Evolutionary conservation across 1,284 basidiomycete species (phyloP).

Genomic region (Trichosporon ovoides): DNA sequence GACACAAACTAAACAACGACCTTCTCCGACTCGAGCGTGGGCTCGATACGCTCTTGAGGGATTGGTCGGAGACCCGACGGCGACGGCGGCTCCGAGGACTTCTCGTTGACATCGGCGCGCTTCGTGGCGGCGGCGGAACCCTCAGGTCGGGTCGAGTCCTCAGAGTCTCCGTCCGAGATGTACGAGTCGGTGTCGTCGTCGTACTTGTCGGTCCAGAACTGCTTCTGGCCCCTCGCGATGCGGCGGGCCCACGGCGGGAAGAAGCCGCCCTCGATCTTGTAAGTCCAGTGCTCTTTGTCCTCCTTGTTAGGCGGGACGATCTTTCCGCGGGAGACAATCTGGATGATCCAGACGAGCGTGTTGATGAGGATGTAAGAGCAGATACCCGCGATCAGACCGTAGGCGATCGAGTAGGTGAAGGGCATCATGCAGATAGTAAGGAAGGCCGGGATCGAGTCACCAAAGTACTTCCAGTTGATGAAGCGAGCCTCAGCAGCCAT

Average conservation of each 20-base stretch:
- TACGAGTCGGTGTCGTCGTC: background rate
- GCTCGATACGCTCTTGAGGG: background rate
- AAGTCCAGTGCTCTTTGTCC: conserved; percentile 23
- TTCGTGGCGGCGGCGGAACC: too few relatives aligned
- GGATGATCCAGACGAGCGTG: conserved; percentile 14
- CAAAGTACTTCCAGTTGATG: conserved; percentile 84
- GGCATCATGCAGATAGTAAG: conserved; percentile 69
- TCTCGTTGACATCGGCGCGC: background rate
- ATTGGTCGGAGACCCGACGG: background rate
- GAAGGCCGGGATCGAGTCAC: conserved; percentile 79
- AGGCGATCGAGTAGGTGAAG: conserved; percentile 55
- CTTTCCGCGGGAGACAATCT: conserved; percentile 12
- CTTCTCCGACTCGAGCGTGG: background rate
- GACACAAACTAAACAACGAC: background rate
- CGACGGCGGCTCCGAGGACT: background rate
- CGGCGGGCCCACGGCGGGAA: conserved; percentile 18
- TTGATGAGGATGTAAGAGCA: conserved; percentile 21
- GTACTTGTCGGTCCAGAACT: conserved; percentile 20
- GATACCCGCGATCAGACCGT: conserved; percentile 23
- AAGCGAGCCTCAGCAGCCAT: conserved; percentile 83
- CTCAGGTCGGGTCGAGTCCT: background rate
- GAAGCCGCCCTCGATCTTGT: conserved; percentile 22
- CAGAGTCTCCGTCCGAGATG: background rate
- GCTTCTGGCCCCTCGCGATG: conserved; percentile 14
- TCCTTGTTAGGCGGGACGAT: conserved; percentile 17